Evolutionary conservation across 352 stramenopile species (phyloP).

Genomic region (Phytophthora multivora): DNA sequence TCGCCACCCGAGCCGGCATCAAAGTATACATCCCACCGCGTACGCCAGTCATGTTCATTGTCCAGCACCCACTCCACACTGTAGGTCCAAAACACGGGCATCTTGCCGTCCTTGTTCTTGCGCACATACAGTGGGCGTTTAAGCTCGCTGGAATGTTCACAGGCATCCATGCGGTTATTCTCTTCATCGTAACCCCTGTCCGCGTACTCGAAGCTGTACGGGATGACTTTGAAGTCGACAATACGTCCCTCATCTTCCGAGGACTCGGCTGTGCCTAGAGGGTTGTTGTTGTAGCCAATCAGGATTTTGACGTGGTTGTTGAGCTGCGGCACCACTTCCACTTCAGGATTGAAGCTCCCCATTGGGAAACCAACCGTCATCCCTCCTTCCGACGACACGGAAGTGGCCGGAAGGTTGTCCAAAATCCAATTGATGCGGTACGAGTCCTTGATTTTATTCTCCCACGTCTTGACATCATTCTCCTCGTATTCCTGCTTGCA

Average conservation of each 20-base stretch:
- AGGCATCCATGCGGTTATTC: constrained; percentile 75
- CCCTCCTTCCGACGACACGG: constrained; percentile 64
- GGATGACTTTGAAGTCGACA: constrained; percentile 98
- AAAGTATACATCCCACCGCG: constrained; percentile 99
- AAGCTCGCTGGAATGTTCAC: constrained; percentile 72
- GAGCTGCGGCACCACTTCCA: constrained; percentile 91
- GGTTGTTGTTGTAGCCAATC: constrained; percentile 97
- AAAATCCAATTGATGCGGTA: constrained; percentile 99
- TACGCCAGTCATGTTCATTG: constrained; percentile 97
- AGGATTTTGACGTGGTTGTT: constrained; percentile 99
- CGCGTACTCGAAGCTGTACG: constrained; percentile 96
- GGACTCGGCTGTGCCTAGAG: constrained; percentile 52
- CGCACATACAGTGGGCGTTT: constrained; percentile 80
- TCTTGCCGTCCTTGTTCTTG: constrained; percentile 80
- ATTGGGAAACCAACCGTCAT: constrained; percentile 88
- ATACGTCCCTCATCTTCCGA: constrained; percentile 92
- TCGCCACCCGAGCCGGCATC: constrained; percentile 87
- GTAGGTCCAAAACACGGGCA: constrained; percentile 96
- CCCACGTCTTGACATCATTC: constrained; percentile 90
- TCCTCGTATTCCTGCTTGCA: constrained; percentile 92
- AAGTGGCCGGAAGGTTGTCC: constrained; percentile 96
- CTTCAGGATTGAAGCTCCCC: constrained; percentile 90
- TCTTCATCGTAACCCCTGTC: constrained; percentile 71
- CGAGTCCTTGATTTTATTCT: constrained; percentile 94
- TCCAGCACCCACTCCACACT: constrained; percentile 97